These are phyloP conservation scores for Torulaspora gathmanii DNA, from an alignment of 805 yeast genomes.

Conservation along the genomic window DNA sequence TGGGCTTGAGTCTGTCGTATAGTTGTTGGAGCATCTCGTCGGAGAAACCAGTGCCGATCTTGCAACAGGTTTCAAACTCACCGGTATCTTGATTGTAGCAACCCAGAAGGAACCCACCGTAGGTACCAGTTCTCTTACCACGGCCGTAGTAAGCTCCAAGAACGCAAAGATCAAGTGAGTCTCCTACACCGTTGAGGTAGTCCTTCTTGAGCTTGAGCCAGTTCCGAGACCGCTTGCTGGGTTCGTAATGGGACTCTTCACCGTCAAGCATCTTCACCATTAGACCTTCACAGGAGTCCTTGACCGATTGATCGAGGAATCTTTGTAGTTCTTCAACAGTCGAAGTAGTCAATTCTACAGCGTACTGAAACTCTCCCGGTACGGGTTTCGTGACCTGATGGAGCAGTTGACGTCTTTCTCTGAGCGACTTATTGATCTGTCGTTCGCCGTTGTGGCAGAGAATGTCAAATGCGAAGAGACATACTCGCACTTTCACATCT, in stretches of 20 bases:
- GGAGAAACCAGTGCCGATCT: slow-evolving; percentile 94
- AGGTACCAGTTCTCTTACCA: slow-evolving; percentile 91
- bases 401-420: slow-evolving; percentile 63
- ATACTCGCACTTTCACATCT: slow-evolving; percentile 85
- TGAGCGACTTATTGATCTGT: slow-evolving; percentile 58
- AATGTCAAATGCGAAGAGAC: slow-evolving; percentile 88
- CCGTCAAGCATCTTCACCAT: slow-evolving; percentile 92
- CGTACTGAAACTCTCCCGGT: slow-evolving; percentile 77
- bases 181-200: slow-evolving; percentile 92
- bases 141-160: slow-evolving; percentile 90
- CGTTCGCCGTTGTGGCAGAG: slow-evolving; percentile 70
- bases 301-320: slow-evolving; percentile 83
- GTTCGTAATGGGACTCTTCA: slow-evolving; percentile 78
- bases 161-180: slow-evolving; percentile 87
- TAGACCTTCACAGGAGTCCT: slow-evolving; percentile 88
- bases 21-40: slow-evolving; percentile 71
- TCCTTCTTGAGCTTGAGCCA: slow-evolving; percentile 96
- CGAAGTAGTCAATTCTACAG: slow-evolving; percentile 66
- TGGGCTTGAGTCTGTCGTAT: slow-evolving; percentile 57
- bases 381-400: slow-evolving; percentile 52
- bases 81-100: slow-evolving; percentile 88
- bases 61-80: slow-evolving; percentile 91
- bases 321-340: slow-evolving; percentile 69
- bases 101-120: slow-evolving; percentile 91
- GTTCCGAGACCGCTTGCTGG: slow-evolving; percentile 88